Evolutionary conservation across 768 basidiomycete species (phyloP).

Genomic region (Thelephora ganbajun): DNA sequence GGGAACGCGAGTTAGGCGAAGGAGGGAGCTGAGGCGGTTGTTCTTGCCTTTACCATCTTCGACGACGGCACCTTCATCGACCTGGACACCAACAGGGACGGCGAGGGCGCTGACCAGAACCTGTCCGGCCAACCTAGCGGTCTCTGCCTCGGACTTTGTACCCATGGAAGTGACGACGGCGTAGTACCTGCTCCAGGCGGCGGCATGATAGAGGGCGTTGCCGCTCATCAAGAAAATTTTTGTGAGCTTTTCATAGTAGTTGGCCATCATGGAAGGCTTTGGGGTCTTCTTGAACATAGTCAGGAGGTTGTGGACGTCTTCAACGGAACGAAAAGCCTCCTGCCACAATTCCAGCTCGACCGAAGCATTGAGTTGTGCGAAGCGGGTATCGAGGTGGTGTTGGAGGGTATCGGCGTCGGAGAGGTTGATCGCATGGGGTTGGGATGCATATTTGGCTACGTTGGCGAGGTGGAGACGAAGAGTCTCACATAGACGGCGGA

Average conservation of each 20-base stretch:
- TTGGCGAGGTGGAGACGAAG: conserved; percentile 89
- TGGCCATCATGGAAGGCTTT: conserved; percentile 93
- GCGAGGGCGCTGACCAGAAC: conserved; percentile 88
- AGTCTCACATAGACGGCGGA: conserved; percentile 92
- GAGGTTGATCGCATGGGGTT: conserved; percentile 89
- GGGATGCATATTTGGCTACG: conserved; percentile 80
- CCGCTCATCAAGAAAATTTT: conserved; percentile 94
- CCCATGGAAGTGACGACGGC: conserved; percentile 57
- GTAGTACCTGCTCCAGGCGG: conserved; percentile 86
- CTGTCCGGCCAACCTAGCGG: conserved; percentile 72
- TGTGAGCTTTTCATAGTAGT: conserved; percentile 96
- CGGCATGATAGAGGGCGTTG: conserved; percentile 90
- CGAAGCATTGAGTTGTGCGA: conserved; percentile 90
- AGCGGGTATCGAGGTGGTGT: conserved; percentile 92
- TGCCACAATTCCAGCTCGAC: conserved; percentile 99
- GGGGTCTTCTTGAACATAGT: conserved; percentile 89
- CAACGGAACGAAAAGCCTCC: conserved; percentile 95
- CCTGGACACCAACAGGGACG: conserved; percentile 66
- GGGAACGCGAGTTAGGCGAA: conserved; percentile 74
- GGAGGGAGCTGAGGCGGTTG: conserved; percentile 68
- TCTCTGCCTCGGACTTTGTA: conserved; percentile 64
- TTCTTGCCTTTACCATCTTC: conserved; percentile 51
- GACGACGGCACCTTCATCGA: conserved; percentile 28
- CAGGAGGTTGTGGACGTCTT: conserved; percentile 93
- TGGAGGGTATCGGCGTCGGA: conserved; percentile 90